Conservation (phyloP, 148 eudicot genomes). For the Chenopodium formosanum region DNA sequence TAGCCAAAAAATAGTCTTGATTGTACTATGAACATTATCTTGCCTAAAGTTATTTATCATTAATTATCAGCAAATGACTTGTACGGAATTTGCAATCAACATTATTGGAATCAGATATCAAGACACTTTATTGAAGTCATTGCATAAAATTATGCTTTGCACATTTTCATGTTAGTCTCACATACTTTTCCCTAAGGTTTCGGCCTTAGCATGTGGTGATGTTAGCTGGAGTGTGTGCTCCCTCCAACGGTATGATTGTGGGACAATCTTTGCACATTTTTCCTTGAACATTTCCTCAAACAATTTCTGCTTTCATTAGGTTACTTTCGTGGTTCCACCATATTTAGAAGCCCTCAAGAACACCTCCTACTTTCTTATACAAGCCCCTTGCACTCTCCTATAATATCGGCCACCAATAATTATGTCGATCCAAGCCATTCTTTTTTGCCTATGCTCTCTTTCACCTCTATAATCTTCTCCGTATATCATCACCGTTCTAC, state of each 20-base stretch:
- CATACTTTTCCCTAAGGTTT: background rate
- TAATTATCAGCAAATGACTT: no score
- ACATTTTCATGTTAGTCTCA: slow-evolving; percentile 10
- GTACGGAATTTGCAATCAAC: background rate
- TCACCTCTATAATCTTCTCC: no score
- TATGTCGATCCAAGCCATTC: no score
- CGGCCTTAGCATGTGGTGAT: slow-evolving; percentile 8
- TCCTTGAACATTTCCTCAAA: background rate
- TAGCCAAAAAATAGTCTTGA: no score
- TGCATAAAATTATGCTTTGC: background rate
- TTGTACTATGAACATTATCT: no score
- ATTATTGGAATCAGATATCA: background rate
- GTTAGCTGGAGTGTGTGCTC: background rate
- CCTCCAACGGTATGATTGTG: slow-evolving; percentile 2
- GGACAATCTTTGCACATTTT: background rate
- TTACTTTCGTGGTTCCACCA: background rate
- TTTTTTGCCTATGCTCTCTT: no score
- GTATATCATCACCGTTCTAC: no score
- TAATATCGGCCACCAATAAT: background rate
- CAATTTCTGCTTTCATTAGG: background rate
- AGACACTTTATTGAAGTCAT: background rate
- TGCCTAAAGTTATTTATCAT: no score
- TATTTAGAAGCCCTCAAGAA: background rate
- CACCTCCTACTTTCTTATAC: background rate
- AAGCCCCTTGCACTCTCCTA: background rate